Evolutionary conservation across 148 eudicot species (phyloP).

Genomic region (Silene latifolia): DNA sequence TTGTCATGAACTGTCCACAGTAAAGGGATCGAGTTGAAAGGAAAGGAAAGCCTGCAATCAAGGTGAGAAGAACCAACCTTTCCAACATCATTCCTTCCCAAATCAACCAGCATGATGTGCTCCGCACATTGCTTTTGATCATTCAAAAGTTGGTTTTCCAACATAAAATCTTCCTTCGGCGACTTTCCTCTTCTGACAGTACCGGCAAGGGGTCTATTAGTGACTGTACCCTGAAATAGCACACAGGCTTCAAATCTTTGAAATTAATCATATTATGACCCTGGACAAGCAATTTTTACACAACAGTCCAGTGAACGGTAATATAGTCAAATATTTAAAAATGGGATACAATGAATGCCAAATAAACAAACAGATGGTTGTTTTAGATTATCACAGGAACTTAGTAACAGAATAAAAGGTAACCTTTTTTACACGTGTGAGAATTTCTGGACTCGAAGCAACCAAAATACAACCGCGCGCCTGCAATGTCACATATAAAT

Average conservation of each 20-base stretch:
- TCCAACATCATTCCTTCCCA: constrained; percentile 99
- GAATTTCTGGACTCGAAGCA: constrained; percentile 99
- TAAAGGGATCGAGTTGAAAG: background rate
- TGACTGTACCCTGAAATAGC: constrained; percentile 55
- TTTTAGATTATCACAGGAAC: background rate
- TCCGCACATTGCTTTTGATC: constrained; percentile 95
- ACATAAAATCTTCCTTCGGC: constrained; percentile 74
- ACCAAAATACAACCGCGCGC: constrained; percentile 95
- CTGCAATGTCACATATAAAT: constrained; percentile 36
- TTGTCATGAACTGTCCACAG: background rate
- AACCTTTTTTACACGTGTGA: constrained; percentile 91
- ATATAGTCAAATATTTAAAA: background rate
- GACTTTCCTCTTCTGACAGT: constrained; percentile 95
- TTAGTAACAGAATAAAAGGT: background rate
- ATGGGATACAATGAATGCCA: background rate
- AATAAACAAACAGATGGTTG: background rate
- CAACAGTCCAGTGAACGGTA: background rate
- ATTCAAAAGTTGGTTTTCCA: constrained; percentile 79
- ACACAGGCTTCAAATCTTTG: constrained; percentile 12
- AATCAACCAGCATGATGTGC: constrained; percentile 97
- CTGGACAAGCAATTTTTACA: background rate
- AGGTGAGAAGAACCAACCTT: constrained; percentile 70
- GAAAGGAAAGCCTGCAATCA: background rate
- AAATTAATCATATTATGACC: constrained; percentile 8
- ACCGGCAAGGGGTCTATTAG: constrained; percentile 95